Conservation (phyloP, 306 rosid species). For the Datisca glomerata region DNA sequence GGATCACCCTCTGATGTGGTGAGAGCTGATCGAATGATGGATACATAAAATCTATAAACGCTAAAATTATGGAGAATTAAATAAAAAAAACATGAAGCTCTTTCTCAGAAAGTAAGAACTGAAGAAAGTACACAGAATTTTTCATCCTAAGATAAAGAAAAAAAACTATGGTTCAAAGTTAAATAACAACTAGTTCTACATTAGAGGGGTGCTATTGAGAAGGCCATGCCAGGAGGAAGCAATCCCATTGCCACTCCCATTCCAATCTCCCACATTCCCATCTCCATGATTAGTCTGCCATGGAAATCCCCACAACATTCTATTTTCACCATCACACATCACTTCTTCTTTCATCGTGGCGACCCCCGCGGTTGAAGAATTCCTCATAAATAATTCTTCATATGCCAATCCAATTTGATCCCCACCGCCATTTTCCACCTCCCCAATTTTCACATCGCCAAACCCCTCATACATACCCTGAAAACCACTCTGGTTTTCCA, state of each 20-base stretch:
- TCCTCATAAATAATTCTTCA: constrained; percentile 38
- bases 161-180: no score
- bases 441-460: constrained; percentile 46
- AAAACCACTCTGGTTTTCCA: constrained; percentile 27
- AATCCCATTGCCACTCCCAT: constrained; percentile 63
- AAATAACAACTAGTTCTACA: no score
- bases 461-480: constrained; percentile 43
- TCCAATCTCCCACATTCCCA: constrained; percentile 33
- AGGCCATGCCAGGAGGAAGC: constrained; percentile 82
- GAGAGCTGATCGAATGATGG: no score
- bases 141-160: no score
- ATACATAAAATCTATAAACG: no score
- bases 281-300: constrained; percentile 62
- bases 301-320: constrained; percentile 72
- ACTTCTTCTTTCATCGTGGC: constrained; percentile 81
- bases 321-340: constrained; percentile 32
- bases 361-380: constrained; percentile 52
- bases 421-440: constrained; percentile 32
- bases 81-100: no score
- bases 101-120: no score
- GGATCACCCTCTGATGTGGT: no score
- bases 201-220: constrained; percentile 74
- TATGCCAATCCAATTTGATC: constrained; percentile 24
- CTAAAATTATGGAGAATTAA: no score
- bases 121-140: no score